phyloP scores from a whole-genome alignment of 176 grass and related monocot species.

The Triticum urartu region DNA sequence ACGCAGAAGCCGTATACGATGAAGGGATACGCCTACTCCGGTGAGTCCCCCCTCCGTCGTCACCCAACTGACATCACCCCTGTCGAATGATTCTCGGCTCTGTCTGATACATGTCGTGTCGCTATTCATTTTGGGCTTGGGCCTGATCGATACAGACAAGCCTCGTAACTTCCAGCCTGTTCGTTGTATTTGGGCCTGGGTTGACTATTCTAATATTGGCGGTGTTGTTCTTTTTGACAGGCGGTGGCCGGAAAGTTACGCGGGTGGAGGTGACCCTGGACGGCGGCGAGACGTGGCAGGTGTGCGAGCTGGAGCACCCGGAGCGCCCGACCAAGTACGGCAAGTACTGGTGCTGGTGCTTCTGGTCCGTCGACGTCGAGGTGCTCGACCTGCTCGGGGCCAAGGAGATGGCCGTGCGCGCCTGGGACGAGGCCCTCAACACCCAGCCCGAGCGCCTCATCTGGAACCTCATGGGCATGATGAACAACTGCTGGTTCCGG shows the following conservation, averaged over 20 bases:
- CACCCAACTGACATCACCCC: not conserved
- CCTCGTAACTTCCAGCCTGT: not conserved
- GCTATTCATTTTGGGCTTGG: not conserved
- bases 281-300: conserved; percentile 68
- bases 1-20: conserved; percentile 58
- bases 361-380: conserved; percentile 82
- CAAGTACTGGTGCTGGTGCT: conserved; percentile 97
- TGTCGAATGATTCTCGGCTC: not conserved
- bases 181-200: not conserved
- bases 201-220: not conserved
- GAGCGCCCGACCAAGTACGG: conserved; percentile 80
- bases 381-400: conserved; percentile 59
- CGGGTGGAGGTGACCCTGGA: conserved; percentile 81
- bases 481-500: conserved; percentile 96
- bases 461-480: conserved; percentile 99
- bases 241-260: conserved; percentile 79
- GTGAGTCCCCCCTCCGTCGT: conserved; percentile 31
- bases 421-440: conserved; percentile 85
- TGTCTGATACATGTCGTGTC: not conserved
- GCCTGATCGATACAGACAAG: not conserved
- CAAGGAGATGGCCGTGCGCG: conserved; percentile 84
- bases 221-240: conserved; percentile 17
- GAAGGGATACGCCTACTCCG: conserved; percentile 85
- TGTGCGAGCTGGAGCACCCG: conserved; percentile 53
- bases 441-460: conserved; percentile 75